phyloP scores from a whole-genome alignment of 805 yeast species.

The Jamesozyma lodderae region DNA sequence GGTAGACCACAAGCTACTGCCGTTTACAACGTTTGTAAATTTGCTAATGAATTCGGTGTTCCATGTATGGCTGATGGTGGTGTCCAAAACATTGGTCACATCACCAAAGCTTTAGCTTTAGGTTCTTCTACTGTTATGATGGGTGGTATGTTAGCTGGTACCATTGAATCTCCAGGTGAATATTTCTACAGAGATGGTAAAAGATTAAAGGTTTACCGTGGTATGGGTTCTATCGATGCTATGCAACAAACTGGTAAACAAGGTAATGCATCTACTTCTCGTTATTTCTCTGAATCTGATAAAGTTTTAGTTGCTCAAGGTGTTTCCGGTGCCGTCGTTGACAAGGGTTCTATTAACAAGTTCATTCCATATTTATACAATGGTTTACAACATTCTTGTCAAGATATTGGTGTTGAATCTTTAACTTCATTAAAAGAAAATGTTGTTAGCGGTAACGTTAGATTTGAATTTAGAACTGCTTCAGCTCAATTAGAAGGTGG shows the following conservation, averaged over 20 bases:
- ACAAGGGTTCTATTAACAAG: slow-evolving; percentile 90
- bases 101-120: slow-evolving; percentile 89
- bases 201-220: slow-evolving; percentile 94
- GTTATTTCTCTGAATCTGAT: slow-evolving; percentile 95
- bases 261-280: slow-evolving; percentile 96
- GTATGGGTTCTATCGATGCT: slow-evolving; percentile 99
- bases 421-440: slow-evolving; percentile 51
- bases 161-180: slow-evolving; percentile 96
- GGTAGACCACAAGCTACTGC: slow-evolving; percentile 99
- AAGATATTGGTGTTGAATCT: slow-evolving; percentile 86
- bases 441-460: slow-evolving; percentile 59
- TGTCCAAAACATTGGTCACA: slow-evolving; percentile 96
- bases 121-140: slow-evolving; percentile 98
- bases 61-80: slow-evolving; percentile 99
- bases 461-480: slow-evolving; percentile 97
- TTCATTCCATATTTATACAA: slow-evolving; percentile 88
- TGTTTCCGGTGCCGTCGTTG: slow-evolving; percentile 93
- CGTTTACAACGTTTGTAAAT: slow-evolving; percentile 86
- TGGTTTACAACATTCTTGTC: slow-evolving; percentile 97
- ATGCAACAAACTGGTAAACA: slow-evolving; percentile 82
- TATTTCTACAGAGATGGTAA: slow-evolving; percentile 97
- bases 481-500: slow-evolving; percentile 99
- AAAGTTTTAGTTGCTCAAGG: slow-evolving; percentile 97
- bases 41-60: slow-evolving; percentile 91
- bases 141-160: slow-evolving; percentile 99